Evolutionary conservation across 1,139 yeast genomes (phyloP), one percentile per base, ranked within the genome.

Genomic region (Groenewaldozyma auringiensis): DNA sequence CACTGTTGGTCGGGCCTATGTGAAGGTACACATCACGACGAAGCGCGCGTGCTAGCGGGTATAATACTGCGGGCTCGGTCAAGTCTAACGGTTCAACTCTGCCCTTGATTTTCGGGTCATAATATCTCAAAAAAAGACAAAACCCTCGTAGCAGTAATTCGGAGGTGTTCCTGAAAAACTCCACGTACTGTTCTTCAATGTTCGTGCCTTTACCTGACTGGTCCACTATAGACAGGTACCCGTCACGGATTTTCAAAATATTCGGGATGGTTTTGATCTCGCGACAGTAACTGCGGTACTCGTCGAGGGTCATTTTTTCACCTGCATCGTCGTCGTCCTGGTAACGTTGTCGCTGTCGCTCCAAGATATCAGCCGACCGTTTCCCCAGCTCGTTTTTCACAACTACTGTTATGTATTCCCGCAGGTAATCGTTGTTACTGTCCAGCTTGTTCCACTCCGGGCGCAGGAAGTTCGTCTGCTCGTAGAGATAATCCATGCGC

Each of bases 1-100:
- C 99, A 55, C 94, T 81, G 62, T 92, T 92, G 0, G 99, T 92
- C 0, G 99, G 98, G 0, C 99, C 99, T 17, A 92, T 87, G 62
- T 92, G 99, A 79, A 94, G 76, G 18, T 82, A 74, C 40, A 92
- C 74, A 47, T 83, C 82, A 37, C 99, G 71, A 52, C 79, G 81
- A 70, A 88, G 71, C 52, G 81, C 78, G 39, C 98, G 71, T 0
- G 98, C 95, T 42, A 74, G 78, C 0, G 98, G 96, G 57, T 74
- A 92, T 94, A 95, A 85, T 60, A 82, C 87, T 1, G 83, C 81
- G 1, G 96, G 95, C 22, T 53, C 52, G 4, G 54, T 35, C 11
- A 46, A 36, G 32, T 46, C 47, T 8, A 46, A 14, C 4, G 27
- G 29, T 8, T 33, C 41, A n/a, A 21, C 39, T 20, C 22, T 32